A percentile compares a stretch with the other conserved stretches of the same genome.
phyloP scores from a whole-genome alignment of 129 eudicot genomes.

The Flaveria trinervia region DNA sequence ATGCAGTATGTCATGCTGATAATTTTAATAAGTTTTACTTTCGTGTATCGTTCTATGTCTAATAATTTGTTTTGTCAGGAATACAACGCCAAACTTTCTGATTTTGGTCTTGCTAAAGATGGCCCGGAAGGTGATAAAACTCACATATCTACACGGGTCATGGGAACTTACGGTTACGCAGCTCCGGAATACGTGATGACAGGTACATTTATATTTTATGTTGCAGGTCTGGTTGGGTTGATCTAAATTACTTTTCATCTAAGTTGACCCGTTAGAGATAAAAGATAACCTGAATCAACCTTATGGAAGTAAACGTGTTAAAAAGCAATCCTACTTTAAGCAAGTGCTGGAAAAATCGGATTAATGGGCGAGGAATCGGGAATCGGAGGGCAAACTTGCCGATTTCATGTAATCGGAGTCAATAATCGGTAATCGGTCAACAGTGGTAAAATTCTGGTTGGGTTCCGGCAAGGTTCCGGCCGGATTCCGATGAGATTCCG shows the following conservation, averaged over 20 bases:
- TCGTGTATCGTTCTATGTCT: neutral
- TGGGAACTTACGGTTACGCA: slow-evolving; percentile 98
- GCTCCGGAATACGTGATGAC: slow-evolving; percentile 98
- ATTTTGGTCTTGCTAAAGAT: slow-evolving; percentile 96
- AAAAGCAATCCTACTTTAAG: no score
- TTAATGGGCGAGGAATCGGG: no score
- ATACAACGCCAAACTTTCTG: slow-evolving; percentile 93
- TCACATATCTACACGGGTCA: slow-evolving; percentile 93
- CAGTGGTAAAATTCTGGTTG: no score
- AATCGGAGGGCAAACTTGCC: no score
- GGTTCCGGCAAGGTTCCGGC: no score
- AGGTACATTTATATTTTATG: slow-evolving; percentile 34
- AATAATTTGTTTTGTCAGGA: slow-evolving; percentile 48
- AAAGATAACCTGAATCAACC: neutral
- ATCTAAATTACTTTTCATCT: neutral
- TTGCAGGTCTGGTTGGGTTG: neutral
- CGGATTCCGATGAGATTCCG: no score
- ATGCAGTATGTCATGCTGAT: slow-evolving; percentile 62
- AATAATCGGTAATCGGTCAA: no score
- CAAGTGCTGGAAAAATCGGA: no score
- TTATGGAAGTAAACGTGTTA: neutral
- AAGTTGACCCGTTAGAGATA: neutral
- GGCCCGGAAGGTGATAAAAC: slow-evolving; percentile 97
- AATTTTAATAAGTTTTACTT: neutral
- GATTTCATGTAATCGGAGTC: no score